These are phyloP conservation scores for Zarea fungicola DNA, from an alignment of 2,329 filamentous ascomycete genomes.

Conservation along the genomic window DNA sequence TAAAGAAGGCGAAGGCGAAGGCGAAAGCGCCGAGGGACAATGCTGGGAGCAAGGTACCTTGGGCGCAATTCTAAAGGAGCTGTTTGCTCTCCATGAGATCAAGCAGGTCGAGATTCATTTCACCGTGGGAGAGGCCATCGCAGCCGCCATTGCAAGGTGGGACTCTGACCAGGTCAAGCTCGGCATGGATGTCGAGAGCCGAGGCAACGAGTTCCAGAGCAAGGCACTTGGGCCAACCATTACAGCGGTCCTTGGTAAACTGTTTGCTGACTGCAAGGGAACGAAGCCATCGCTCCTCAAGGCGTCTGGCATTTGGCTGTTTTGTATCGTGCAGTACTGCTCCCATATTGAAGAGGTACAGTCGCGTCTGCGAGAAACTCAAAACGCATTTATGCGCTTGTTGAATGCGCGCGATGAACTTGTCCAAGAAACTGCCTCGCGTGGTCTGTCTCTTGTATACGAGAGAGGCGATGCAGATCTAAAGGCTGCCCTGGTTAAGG, in stretches of 20 bases:
- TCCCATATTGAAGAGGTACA: constrained; percentile 74
- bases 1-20: constrained; percentile 12
- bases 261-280: constrained; percentile 71
- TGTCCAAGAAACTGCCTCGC: constrained; percentile 90
- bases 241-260: constrained; percentile 59
- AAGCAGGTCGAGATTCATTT: constrained; percentile 87
- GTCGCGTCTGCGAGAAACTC: constrained; percentile 67
- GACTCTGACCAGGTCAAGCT: constrained; percentile 72
- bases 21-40: constrained; percentile 18
- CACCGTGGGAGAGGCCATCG: constrained; percentile 81
- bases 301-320: constrained; percentile 90
- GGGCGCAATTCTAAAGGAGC: constrained; percentile 54
- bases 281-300: constrained; percentile 88
- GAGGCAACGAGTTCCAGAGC: constrained; percentile 28
- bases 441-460: constrained; percentile 88
- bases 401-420: constrained; percentile 86
- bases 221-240: constrained; percentile 40
- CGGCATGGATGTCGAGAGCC: constrained; percentile 66
- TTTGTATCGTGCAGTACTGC: constrained; percentile 86
- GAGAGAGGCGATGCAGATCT: constrained; percentile 80
- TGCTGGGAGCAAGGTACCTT: constrained; percentile 31
- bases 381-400: constrained; percentile 81
- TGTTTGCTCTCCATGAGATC: constrained; percentile 77
- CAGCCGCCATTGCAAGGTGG: constrained; percentile 74
- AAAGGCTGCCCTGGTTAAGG: constrained; percentile 77